Conservation (phyloP, 106 monocot genomes). For the Dendrobium catenatum region DNA sequence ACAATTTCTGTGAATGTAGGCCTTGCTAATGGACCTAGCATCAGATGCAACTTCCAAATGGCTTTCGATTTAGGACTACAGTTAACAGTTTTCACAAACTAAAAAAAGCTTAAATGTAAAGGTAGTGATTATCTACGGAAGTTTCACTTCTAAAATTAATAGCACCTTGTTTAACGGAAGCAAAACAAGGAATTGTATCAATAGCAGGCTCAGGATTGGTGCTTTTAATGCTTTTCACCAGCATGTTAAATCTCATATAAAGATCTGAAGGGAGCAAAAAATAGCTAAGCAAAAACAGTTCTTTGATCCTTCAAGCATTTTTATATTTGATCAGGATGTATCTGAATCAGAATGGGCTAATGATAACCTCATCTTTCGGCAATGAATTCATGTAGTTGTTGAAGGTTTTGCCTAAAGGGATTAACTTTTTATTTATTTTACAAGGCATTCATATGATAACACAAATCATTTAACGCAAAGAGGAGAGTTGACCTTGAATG, state of each 20-base stretch:
- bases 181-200: neutral
- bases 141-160: too few species aligned
- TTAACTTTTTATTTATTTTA: neutral
- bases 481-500: slow-evolving; percentile 55
- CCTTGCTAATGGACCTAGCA: neutral
- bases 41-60: neutral
- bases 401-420: neutral
- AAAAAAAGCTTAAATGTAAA: too few species aligned
- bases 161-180: neutral
- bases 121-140: too few species aligned
- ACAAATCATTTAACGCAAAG: neutral
- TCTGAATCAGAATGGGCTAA: neutral
- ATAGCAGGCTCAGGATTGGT: neutral
- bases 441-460: neutral
- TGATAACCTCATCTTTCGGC: neutral
- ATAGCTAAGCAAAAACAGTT: neutral
- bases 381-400: neutral
- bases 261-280: neutral
- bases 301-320: neutral
- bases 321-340: neutral
- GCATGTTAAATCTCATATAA: neutral
- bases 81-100: neutral
- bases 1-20: neutral
- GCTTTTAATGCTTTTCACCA: neutral
- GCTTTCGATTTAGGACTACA: neutral